These are phyloP conservation scores for Austropuccinia psidii DNA, from an alignment of 1,284 basidiomycete species.

Conservation along the genomic window DNA sequence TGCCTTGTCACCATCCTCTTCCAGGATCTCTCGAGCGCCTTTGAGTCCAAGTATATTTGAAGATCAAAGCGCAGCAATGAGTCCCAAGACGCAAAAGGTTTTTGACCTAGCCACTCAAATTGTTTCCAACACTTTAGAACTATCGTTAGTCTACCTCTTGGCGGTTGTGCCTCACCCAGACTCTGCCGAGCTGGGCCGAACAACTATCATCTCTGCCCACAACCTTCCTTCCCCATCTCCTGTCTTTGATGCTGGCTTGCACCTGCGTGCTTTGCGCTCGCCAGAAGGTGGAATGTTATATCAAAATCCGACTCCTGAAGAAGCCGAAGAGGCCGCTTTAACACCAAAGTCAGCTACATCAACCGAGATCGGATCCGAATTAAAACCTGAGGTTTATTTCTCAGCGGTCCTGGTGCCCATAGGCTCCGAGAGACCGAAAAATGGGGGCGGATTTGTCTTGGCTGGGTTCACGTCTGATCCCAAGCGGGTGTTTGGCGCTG, in stretches of 20 bases:
- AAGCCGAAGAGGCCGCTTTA: constrained; percentile 13
- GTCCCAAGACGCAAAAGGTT: constrained; percentile 40
- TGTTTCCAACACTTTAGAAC: constrained; percentile 40
- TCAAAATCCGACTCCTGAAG: constrained; percentile 39
- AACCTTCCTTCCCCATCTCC: constrained; percentile 41
- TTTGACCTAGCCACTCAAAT: constrained; percentile 42
- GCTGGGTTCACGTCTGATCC: constrained; percentile 40
- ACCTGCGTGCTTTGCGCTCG: constrained; percentile 42
- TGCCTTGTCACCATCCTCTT: background rate
- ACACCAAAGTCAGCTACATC: background rate
- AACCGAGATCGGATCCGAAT: background rate
- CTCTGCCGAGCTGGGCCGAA: constrained; percentile 3
- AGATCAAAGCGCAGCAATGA: background rate
- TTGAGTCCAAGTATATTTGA: background rate
- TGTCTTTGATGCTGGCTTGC: constrained; percentile 43
- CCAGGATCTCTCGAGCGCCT: too few relatives aligned
- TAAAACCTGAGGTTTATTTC: constrained; percentile 26
- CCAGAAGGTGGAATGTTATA: constrained; percentile 44
- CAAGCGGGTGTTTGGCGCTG: constrained; percentile 40
- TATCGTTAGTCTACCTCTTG: constrained; percentile 42
- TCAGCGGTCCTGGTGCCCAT: constrained; percentile 43
- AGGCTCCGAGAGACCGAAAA: constrained; percentile 35
- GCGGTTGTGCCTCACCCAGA: constrained; percentile 15
- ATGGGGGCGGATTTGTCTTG: constrained; percentile 41
- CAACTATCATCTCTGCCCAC: constrained; percentile 40